phyloP scores from a whole-genome alignment of 352 stramenopile species.

The Globisporangium rhizosaccharum region DNA sequence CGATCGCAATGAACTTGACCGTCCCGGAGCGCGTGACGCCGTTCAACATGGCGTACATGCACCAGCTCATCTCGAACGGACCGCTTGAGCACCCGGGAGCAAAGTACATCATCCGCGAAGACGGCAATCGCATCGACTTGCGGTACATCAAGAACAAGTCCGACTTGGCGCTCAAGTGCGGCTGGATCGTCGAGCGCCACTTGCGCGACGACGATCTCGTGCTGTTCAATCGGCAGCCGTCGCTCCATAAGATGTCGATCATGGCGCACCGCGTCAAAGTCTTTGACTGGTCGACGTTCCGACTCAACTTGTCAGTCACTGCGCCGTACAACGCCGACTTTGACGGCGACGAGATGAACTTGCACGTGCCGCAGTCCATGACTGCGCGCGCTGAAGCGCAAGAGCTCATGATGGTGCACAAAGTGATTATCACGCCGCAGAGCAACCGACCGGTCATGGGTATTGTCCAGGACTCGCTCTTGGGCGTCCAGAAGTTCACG shows the following conservation, averaged over 20 bases:
- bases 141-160: constrained; percentile 97
- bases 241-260: constrained; percentile 99
- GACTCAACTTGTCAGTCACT: constrained; percentile 97
- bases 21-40: constrained; percentile 98
- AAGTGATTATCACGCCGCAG: constrained; percentile 98
- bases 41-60: constrained; percentile 97
- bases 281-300: constrained; percentile 99
- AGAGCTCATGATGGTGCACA: constrained; percentile 98
- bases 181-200: constrained; percentile 99
- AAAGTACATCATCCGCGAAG: constrained; percentile 97
- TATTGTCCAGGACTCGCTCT: constrained; percentile 97
- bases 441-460: constrained; percentile 99
- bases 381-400: constrained; percentile 95
- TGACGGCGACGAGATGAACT: constrained; percentile 99
- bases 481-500: constrained; percentile 97
- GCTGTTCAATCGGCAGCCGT: constrained; percentile 99
- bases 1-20: constrained; percentile 98
- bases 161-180: constrained; percentile 93
- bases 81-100: constrained; percentile 95
- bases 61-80: constrained; percentile 94
- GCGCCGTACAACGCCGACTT: constrained; percentile 99
- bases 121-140: constrained; percentile 97
- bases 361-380: constrained; percentile 97
- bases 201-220: constrained; percentile 98
- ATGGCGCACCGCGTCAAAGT: constrained; percentile 99